A percentile compares a stretch with the other conserved stretches of the same genome.
These are phyloP conservation scores for Naganishia friedmannii DNA, from an alignment of 768 basidiomycete species.

Conservation along the genomic window DNA sequence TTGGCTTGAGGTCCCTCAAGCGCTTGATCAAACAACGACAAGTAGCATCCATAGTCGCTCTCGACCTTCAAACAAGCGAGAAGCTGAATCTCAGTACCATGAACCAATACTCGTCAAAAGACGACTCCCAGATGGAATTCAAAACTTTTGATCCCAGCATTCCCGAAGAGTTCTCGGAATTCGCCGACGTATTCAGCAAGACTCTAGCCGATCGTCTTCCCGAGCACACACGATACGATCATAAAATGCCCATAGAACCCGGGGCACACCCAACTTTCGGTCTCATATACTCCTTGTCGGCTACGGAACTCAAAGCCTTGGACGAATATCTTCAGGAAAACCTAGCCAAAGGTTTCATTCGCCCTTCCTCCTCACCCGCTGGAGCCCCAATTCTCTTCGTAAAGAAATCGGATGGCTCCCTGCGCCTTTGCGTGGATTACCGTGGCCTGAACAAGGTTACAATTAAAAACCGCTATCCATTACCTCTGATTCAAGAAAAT, in stretches of 20 bases:
- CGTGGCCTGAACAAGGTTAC: slow-evolving; percentile 32
- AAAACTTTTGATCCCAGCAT: neutral
- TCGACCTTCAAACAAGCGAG: neutral
- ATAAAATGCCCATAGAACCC: slow-evolving; percentile 22
- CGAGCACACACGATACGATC: slow-evolving; percentile 28
- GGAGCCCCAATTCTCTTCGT: neutral
- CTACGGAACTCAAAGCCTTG: slow-evolving; percentile 51
- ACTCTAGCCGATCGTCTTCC: slow-evolving; percentile 24
- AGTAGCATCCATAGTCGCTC: neutral
- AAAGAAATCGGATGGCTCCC: slow-evolving; percentile 39
- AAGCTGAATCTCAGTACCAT: neutral
- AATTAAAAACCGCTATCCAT: slow-evolving; percentile 35
- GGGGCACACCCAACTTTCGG: slow-evolving; percentile 39
- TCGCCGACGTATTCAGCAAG: slow-evolving; percentile 30
- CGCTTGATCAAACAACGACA: neutral
- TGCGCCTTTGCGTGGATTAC: slow-evolving; percentile 34
- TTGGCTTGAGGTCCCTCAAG: slow-evolving; percentile 2
- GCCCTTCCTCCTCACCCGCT: slow-evolving; percentile 14
- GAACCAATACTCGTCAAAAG: neutral
- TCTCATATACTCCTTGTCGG: slow-evolving; percentile 52
- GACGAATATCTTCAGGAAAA: slow-evolving; percentile 53
- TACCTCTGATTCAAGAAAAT: slow-evolving; percentile 38
- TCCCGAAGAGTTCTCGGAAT: slow-evolving; percentile 24
- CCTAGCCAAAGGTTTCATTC: slow-evolving; percentile 37
- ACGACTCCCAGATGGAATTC: neutral